Base-by-base conservation (phyloP, 2,329 filamentous ascomycete genomes). In the Ascochyta clinopodiicola region DNA sequence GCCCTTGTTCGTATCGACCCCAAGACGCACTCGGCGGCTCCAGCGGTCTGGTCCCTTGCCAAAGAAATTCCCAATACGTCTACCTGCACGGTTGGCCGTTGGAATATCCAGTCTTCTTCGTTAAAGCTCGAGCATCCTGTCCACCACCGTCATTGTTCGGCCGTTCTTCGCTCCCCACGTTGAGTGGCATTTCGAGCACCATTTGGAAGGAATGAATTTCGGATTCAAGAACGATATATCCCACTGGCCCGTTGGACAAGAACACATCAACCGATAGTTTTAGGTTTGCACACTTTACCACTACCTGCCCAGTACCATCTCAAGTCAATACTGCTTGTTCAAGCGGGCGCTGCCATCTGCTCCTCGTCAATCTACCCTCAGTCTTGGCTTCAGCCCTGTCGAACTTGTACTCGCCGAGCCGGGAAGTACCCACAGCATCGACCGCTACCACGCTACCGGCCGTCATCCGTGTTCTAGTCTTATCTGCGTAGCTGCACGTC, bases 221-320 rank as follows among this genome's bases (percentile, higher is more conserved):
- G 63, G 66, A 65, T 77, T 77, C 66, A 77, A 77, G 61, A 75
- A 75, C 67, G 57, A 75, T 60, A 70, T 60, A 44, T 75, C 73
- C 57, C 74, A 77, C 67, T 79, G 77, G 76, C 76, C 76, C 60
- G 75, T 77, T 39, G 77, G 77, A 77, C 77, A 78, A 73, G 76
- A 78, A 64, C 71, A 75, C 63, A 76, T 78, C 69, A 78, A 79
- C 61, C 73, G 76, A 61, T 68, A 68, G 57, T 24, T 34, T 15
- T 38, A 9, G 22, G 13, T 32, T n/a, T 32, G 31, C 46, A 36
- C 12, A 42, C 27, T 19, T 13, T 17, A 12, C 19, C 29, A 31
- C 27, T 34, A 2, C 31, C n/a, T 19, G 32, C 22, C 46, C 37
- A 24, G 40, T 24, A 45, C 34, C 56, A 42, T 45, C 40, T 59